Evolutionary conservation across 2,329 filamentous ascomycete species (phyloP).

Genomic region (Epichloe baconii): DNA sequence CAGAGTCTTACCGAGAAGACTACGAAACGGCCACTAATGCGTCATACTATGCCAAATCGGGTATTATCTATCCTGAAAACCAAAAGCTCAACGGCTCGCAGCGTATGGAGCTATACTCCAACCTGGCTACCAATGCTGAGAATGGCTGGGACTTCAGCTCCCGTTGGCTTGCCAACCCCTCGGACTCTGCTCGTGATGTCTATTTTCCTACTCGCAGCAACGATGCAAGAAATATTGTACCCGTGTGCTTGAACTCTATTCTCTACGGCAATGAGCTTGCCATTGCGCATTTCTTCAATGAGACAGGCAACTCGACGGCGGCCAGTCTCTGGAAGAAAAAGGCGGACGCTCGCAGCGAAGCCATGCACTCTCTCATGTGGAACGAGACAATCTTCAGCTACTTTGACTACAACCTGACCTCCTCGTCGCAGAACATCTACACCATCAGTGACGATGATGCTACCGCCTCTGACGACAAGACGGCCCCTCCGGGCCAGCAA

Average conservation of each 20-base stretch:
- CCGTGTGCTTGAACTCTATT: conserved; percentile 56
- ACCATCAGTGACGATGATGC: conserved; percentile 34
- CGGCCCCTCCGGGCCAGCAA: conserved; percentile 41
- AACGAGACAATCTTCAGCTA: conserved; percentile 48
- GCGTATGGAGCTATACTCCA: conserved; percentile 41
- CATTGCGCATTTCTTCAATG: conserved; percentile 41
- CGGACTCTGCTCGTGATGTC: conserved; percentile 43
- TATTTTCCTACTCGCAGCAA: conserved; percentile 54
- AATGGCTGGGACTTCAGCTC: conserved; percentile 51
- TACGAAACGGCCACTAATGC: conserved; percentile 51
- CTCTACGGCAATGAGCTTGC: conserved; percentile 51
- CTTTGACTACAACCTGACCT: conserved; percentile 58
- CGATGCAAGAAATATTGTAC: conserved; percentile 44
- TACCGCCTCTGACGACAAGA: conserved; percentile 14
- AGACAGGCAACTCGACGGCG: conserved; percentile 35
- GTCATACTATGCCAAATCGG: conserved; percentile 46
- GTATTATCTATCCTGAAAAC: conserved; percentile 43
- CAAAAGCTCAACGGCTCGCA: conserved; percentile 37
- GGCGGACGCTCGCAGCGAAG: conserved; percentile 41
- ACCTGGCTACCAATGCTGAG: conserved; percentile 53
- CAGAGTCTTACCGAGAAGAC: conserved; percentile 55
- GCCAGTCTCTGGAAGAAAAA: conserved; percentile 35
- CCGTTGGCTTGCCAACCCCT: conserved; percentile 44
- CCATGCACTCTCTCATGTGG: conserved; percentile 53
- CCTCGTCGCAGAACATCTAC: conserved; percentile 40